Evolutionary conservation across 1,139 yeast species (phyloP).

Genomic region (Diutina catenulata): DNA sequence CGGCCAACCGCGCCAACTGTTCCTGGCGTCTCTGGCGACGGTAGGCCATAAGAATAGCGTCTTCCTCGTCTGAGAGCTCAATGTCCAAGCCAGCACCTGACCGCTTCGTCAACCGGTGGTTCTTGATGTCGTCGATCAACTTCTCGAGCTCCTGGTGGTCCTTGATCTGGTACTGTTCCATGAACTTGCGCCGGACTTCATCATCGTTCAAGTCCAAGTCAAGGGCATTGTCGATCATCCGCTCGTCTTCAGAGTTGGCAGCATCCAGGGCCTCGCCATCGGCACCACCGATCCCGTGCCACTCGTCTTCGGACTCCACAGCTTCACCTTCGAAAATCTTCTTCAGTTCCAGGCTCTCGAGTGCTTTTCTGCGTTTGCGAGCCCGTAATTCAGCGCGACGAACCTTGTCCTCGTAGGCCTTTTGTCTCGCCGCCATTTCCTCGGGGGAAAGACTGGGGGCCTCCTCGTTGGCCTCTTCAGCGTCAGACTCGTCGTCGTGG

Average conservation of each 20-base stretch:
- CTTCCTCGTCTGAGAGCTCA: slow-evolving; percentile 59
- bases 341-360: slow-evolving; percentile 37
- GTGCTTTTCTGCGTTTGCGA: slow-evolving; percentile 31
- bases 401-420: slow-evolving; percentile 27
- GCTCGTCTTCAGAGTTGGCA: slow-evolving; percentile 70
- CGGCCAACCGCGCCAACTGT: slow-evolving; percentile 44
- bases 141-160: slow-evolving; percentile 66
- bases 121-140: slow-evolving; percentile 70
- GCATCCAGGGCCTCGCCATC: slow-evolving; percentile 60
- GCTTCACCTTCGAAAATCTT: slow-evolving; percentile 76
- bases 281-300: slow-evolving; percentile 80
- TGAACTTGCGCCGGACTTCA: slow-evolving; percentile 47
- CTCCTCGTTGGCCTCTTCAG: slow-evolving; percentile 11
- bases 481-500: slow-evolving; percentile 8
- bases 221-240: slow-evolving; percentile 66
- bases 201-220: slow-evolving; percentile 47
- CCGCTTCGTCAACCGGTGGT: slow-evolving; percentile 67
- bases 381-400: slow-evolving; percentile 26
- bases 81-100: slow-evolving; percentile 40
- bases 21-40: slow-evolving; percentile 41
- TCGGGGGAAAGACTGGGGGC: slow-evolving; percentile 11
- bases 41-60: slow-evolving; percentile 42
- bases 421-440: slow-evolving; percentile 17
- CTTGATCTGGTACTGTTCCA: slow-evolving; percentile 55
- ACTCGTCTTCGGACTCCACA: slow-evolving; percentile 93